Conservation (phyloP, 139 green algal genomes). For the Volvox africanus region DNA sequence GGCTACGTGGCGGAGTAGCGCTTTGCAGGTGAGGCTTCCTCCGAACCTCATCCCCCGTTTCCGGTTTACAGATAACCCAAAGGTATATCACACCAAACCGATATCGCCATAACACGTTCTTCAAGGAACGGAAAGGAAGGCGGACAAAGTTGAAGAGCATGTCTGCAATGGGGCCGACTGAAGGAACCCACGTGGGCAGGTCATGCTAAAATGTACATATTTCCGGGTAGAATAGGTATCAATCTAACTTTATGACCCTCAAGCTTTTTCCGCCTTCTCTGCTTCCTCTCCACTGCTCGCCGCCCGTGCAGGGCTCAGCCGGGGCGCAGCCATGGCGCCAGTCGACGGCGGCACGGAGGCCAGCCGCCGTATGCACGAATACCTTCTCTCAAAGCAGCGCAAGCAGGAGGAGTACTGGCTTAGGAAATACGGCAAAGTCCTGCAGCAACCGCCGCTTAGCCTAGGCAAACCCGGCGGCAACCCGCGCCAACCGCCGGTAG, state of each 20-base stretch:
- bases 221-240: not conserved
- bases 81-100: not conserved
- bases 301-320: not conserved
- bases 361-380: constrained; percentile 62
- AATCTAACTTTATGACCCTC: not conserved
- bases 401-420: constrained; percentile 63
- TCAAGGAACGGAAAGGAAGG: not conserved
- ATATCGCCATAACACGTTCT: not conserved
- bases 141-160: not conserved
- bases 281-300: not conserved
- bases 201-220: not conserved
- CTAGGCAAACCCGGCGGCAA: constrained; percentile 4
- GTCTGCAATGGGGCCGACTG: not conserved
- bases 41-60: not conserved
- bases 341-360: constrained; percentile 42
- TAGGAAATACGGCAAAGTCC: constrained; percentile 63
- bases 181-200: not conserved
- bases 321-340: not conserved
- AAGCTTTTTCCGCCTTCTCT: not conserved
- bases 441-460: constrained; percentile 3
- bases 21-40: constrained; percentile 8
- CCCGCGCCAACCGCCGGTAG: not conserved
- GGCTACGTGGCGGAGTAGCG: not conserved
- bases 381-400: constrained; percentile 60
- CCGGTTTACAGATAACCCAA: not conserved